A percentile compares a stretch with the other conserved stretches of the same genome.
These are phyloP conservation scores for Mycena metata DNA, from an alignment of 768 basidiomycete species.

Conservation along the genomic window DNA sequence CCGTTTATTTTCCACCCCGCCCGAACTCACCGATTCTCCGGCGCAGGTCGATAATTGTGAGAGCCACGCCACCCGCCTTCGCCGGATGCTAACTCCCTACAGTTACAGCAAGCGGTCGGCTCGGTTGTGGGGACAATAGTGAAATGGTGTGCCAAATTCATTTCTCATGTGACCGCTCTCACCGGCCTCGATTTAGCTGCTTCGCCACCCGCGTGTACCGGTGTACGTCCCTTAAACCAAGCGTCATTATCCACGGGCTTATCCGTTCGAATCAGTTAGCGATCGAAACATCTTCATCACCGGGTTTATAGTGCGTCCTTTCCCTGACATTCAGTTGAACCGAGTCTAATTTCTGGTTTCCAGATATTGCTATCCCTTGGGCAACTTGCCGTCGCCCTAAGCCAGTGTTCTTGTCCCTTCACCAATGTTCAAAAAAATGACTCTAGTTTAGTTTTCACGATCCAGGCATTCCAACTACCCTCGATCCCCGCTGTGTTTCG, in stretches of 20 bases:
- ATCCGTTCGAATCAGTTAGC: constrained; percentile 61
- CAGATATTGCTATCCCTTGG: constrained; percentile 63
- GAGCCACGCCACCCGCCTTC: too few relatives aligned
- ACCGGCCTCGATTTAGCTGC: constrained; percentile 49
- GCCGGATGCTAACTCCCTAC: too few relatives aligned
- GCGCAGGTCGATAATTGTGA: constrained; percentile 62
- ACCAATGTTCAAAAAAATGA: constrained; percentile 1
- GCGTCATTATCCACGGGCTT: too few relatives aligned
- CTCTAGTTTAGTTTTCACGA: constrained; percentile 55
- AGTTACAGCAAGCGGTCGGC: constrained; percentile 54
- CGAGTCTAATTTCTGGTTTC: neutral
- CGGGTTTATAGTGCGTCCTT: constrained; percentile 63
- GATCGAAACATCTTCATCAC: constrained; percentile 67
- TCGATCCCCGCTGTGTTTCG: constrained; percentile 56
- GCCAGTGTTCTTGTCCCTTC: constrained; percentile 43
- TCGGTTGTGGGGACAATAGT: constrained; percentile 69
- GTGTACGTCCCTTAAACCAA: constrained; percentile 55
- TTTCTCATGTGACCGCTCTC: neutral
- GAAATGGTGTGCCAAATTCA: constrained; percentile 48
- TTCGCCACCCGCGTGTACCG: constrained; percentile 76
- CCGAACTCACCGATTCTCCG: neutral
- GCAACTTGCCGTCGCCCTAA: constrained; percentile 65
- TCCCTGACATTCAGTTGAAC: neutral
- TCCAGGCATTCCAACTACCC: constrained; percentile 60
- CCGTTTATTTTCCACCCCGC: neutral